Evolutionary conservation across 345 rosid species (phyloP).

Genomic region (Erodium maritimum): DNA sequence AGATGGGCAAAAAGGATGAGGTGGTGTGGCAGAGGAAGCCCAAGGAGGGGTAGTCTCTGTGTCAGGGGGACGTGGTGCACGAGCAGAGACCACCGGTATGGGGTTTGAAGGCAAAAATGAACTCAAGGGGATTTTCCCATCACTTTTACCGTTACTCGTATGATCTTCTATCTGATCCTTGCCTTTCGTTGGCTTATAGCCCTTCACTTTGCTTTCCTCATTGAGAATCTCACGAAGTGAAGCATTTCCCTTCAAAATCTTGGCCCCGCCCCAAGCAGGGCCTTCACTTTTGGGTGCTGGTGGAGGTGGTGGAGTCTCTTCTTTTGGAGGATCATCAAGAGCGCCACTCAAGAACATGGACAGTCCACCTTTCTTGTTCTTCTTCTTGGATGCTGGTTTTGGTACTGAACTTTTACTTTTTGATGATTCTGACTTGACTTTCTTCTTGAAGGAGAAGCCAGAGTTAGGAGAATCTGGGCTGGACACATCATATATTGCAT

Average conservation of each 20-base stretch:
- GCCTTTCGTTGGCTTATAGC: constrained; percentile 21
- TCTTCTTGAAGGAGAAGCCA: constrained; percentile 21
- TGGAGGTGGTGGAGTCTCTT: constrained; percentile 28
- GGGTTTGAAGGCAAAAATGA: constrained; percentile 73
- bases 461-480: constrained; percentile 26
- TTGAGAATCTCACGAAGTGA: constrained; percentile 81
- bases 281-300: constrained; percentile 63
- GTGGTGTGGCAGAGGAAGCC: constrained; percentile 78
- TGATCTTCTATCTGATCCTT: constrained; percentile 35
- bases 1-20: constrained; percentile 54
- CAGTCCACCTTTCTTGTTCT: constrained; percentile 87
- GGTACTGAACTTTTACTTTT: constrained; percentile 34
- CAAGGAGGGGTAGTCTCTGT: constrained; percentile 73
- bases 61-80: constrained; percentile 35
- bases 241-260: constrained; percentile 55
- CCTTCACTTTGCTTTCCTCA: constrained; percentile 62
- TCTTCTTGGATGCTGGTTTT: constrained; percentile 50
- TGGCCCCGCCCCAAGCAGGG: constrained; percentile 96
- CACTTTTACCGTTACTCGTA: constrained; percentile 18
- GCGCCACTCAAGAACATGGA: constrained; percentile 96
- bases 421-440: constrained; percentile 21
- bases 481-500: constrained; percentile 10
- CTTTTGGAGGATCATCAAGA: constrained; percentile 65
- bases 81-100: constrained; percentile 45
- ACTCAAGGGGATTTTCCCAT: constrained; percentile 55